phyloP scores from a whole-genome alignment of 2,329 filamentous ascomycete genomes.

The Pseudogymnoascus pannorum region DNA sequence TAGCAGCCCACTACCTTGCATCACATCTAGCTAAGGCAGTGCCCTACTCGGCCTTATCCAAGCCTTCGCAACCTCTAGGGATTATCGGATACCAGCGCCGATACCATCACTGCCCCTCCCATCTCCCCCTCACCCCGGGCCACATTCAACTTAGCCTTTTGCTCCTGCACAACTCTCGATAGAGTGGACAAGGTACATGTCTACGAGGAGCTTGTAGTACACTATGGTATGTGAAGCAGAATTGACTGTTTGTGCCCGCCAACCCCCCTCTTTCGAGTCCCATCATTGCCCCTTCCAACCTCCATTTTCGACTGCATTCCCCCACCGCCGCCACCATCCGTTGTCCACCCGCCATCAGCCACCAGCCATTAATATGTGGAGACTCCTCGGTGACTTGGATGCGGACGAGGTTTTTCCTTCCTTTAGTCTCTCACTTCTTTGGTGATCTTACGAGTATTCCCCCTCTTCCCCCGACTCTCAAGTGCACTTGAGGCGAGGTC shows the following conservation, averaged over 20 bases:
- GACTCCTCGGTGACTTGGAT: not conserved
- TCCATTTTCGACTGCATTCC: not conserved
- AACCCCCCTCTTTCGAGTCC: not conserved
- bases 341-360: not conserved
- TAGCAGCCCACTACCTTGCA: not conserved
- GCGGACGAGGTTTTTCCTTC: conserved; percentile 9
- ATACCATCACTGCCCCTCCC: conserved; percentile 6
- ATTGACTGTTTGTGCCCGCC: not conserved
- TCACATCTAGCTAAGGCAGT: not conserved
- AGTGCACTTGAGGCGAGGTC: conserved; percentile 1
- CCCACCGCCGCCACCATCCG: conserved; percentile 2
- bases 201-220: not conserved
- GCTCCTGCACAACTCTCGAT: conserved; percentile 3
- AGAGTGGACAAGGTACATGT: not conserved
- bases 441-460: conserved; percentile 2
- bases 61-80: conserved; percentile 1
- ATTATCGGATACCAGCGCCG: conserved; percentile 9
- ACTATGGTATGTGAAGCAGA: conserved; percentile 6
- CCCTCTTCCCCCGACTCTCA: not conserved
- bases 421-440: conserved; percentile 6
- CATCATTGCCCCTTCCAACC: conserved; percentile 7
- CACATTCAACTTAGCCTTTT: conserved; percentile 8
- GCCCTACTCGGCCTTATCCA: conserved; percentile 5
- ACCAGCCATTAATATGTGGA: conserved; percentile 7
- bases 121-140: conserved; percentile 4